Conservation (phyloP, 2,329 filamentous ascomycete genomes). For the Ophiocordyceps australis region DNA sequence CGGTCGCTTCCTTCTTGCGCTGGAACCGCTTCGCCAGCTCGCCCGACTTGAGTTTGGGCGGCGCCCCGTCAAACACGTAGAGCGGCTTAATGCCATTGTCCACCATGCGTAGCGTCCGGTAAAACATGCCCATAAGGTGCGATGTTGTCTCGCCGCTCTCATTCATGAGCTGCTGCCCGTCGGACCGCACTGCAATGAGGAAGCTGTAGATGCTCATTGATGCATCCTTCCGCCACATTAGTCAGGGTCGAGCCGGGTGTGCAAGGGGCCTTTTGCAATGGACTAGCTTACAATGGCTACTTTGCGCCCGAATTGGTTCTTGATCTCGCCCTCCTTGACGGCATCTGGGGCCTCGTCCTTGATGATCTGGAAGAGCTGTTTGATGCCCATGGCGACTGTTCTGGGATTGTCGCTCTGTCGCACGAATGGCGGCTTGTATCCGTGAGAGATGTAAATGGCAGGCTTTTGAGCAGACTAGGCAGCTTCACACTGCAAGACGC, state of each 20-base stretch:
- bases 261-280: not conserved
- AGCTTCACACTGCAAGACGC: too few relatives aligned
- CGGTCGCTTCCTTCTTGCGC: slow-evolving; percentile 81
- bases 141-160: slow-evolving; percentile 94
- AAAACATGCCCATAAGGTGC: slow-evolving; percentile 98
- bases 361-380: slow-evolving; percentile 64
- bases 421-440: too few relatives aligned
- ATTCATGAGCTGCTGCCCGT: slow-evolving; percentile 89
- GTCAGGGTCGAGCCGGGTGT: too few relatives aligned
- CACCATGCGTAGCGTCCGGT: slow-evolving; percentile 92
- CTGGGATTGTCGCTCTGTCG: too few relatives aligned
- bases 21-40: slow-evolving; percentile 93
- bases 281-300: slow-evolving; percentile 70
- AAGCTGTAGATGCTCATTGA: slow-evolving; percentile 99
- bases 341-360: slow-evolving; percentile 89
- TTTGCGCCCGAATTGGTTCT: slow-evolving; percentile 96
- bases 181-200: slow-evolving; percentile 89
- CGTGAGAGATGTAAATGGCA: too few relatives aligned
- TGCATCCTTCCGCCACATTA: slow-evolving; percentile 21
- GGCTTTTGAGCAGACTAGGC: too few relatives aligned
- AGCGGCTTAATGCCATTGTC: slow-evolving; percentile 98
- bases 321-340: slow-evolving; percentile 94
- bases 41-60: slow-evolving; percentile 92
- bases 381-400: slow-evolving; percentile 52
- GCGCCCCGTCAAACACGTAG: slow-evolving; percentile 94